Conservation (phyloP, 345 rosid species). For the Kernera saxatilis region DNA sequence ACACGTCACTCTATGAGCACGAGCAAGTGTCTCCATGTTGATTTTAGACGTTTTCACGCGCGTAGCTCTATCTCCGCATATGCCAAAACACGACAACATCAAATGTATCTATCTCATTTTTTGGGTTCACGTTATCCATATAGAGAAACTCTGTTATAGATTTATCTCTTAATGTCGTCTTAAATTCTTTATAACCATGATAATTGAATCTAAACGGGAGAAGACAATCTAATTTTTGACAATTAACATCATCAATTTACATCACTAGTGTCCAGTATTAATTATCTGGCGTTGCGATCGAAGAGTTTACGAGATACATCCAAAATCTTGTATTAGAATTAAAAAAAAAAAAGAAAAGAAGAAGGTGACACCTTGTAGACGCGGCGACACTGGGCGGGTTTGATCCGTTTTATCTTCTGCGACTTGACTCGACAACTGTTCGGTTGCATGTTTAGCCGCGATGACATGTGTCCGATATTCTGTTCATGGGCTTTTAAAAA, state of each 20-base stretch:
- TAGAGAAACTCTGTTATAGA: neutral
- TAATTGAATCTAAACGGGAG: neutral
- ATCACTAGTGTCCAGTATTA: neutral
- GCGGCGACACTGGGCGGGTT: conserved; percentile 25
- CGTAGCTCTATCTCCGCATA: conserved; percentile 10
- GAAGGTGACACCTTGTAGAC: conserved; percentile 4
- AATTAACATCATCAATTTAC: neutral
- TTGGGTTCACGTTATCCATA: neutral
- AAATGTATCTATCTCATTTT: conserved; percentile 7
- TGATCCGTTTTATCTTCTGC: neutral
- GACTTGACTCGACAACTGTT: conserved; percentile 25
- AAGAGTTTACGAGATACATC: neutral
- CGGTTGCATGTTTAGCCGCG: conserved; percentile 25
- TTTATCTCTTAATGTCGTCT: neutral
- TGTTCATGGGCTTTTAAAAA: neutral
- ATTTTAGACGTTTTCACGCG: neutral
- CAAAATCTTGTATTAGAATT: neutral
- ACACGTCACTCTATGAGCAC: conserved; percentile 21
- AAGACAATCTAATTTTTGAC: neutral
- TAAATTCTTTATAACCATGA: neutral
- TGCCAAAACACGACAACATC: conserved; percentile 4
- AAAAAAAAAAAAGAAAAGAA: neutral
- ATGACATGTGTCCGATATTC: conserved; percentile 1
- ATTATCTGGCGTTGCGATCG: neutral
- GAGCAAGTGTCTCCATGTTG: conserved; percentile 18